A percentile compares a stretch with the other conserved stretches of the same genome.
Evolutionary conservation across 176 grass and related monocot species (phyloP).

Genomic region (Aechmea fasciata): DNA sequence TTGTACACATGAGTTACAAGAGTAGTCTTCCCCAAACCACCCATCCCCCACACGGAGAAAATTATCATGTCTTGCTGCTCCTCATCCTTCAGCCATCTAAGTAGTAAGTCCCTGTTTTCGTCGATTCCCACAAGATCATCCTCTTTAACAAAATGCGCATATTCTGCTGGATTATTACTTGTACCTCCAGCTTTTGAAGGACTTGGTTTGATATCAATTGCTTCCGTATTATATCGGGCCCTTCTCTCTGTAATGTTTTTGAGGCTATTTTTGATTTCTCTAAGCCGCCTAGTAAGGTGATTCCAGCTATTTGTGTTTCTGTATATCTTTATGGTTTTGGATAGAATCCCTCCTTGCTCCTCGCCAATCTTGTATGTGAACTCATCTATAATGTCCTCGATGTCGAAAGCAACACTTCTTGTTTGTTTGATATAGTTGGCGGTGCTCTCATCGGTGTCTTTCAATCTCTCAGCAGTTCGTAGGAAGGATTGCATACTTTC

Average conservation of each 20-base stretch:
- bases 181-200: not conserved
- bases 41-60: no score
- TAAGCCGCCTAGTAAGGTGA: not conserved
- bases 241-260: constrained; percentile 17
- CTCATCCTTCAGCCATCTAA: no score
- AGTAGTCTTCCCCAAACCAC: no score
- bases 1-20: no score
- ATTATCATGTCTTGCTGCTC: no score
- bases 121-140: no score
- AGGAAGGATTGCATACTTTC: constrained; percentile 28
- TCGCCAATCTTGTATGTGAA: constrained; percentile 24
- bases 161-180: constrained; percentile 10
- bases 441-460: constrained; percentile 11
- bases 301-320: constrained; percentile 20
- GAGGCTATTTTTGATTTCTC: constrained; percentile 14
- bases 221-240: constrained; percentile 19
- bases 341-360: constrained; percentile 10
- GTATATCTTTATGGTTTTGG: constrained; percentile 15
- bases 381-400: constrained; percentile 28
- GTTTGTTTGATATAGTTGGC: constrained; percentile 19
- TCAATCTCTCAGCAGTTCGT: constrained; percentile 9
- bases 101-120: no score
- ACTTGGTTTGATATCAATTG: not conserved
- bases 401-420: constrained; percentile 14
- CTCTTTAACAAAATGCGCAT: not conserved